These are phyloP conservation scores for Hermanozyma aechmeae DNA, from an alignment of 805 yeast species.

Conservation along the genomic window DNA sequence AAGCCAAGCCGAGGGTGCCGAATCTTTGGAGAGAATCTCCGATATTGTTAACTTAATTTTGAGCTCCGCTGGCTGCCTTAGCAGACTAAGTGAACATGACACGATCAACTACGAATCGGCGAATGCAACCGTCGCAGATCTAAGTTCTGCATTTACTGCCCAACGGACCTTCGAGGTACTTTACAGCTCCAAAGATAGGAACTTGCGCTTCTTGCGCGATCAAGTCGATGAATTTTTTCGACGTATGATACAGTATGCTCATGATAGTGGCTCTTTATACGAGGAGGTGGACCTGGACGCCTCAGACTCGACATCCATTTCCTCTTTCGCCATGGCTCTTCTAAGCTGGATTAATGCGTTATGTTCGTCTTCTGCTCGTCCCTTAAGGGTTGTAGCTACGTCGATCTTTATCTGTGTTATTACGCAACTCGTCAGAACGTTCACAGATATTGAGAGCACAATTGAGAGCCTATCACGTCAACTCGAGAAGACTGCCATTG, in stretches of 20 bases:
- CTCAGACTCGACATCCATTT: conserved; percentile 14
- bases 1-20: too few relatives aligned
- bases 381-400: conserved; percentile 64
- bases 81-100: conserved; percentile 66
- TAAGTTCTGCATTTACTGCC: conserved; percentile 50
- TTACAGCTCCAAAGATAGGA: conserved; percentile 40
- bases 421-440: conserved; percentile 46
- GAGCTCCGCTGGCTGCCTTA: conserved; percentile 62
- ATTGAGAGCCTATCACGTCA: conserved; percentile 39
- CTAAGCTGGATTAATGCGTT: conserved; percentile 71
- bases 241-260: conserved; percentile 40
- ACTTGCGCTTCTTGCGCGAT: conserved; percentile 35
- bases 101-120: conserved; percentile 62
- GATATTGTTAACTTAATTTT: conserved; percentile 67
- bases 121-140: conserved; percentile 61
- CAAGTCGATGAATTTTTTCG: conserved; percentile 50
- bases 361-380: conserved; percentile 59
- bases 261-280: conserved; percentile 56
- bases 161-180: conserved; percentile 68
- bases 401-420: conserved; percentile 50
- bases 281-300: conserved; percentile 10
- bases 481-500: conserved; percentile 20
- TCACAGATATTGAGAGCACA: conserved; percentile 23
- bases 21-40: too few relatives aligned
- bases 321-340: conserved; percentile 43